Evolutionary conservation across 306 rosid species (phyloP), one percentile per base, ranked within the genome.

Genomic region (Cucurbita moschata): DNA sequence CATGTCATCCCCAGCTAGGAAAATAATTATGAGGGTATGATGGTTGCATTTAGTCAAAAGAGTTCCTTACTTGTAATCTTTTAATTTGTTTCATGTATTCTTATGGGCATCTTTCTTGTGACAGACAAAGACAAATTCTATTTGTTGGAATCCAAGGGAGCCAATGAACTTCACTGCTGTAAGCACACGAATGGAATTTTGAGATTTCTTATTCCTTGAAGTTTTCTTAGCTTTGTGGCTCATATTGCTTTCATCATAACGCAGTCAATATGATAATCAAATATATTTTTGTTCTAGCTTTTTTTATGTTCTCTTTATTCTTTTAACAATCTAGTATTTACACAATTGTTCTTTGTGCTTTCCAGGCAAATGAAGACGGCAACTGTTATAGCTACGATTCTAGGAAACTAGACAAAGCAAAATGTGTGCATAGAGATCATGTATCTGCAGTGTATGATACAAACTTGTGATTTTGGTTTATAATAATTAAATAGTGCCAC

Each of bases 121-220:
- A 52, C 96, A 94, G 99, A 94, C 92, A 21, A 88, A 84, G 84
- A 85, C 85, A 47, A 94, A 94, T 83, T 87, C 99, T 53, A 78
- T 94, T 79, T 78, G 84, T 74, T 94, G 99, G 99, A 94, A 94
- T 61, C 99, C 97, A 30, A 94, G 87, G 96, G 99, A 94, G 77
- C 99, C 99, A 63, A 76, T 94, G 72, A 94, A 94, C 82, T 94
- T 94, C 81, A 89, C 96, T 56, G 88, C 89, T 73, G 99, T 94
- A 87, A 94, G 99, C 79, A 55, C 60, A 60, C 52, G 37, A 38
- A 71, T 73, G 69, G 42, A 69, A 43, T 5, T 72, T 47, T 52
- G 1, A 37, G 43, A 58, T 23, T 74, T 4, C 44, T 52, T 80
- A 21, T 38, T 69, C 47, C n/a, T 73, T 18, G 47, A 26, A 44